Base-by-base conservation (phyloP, 306 rosid species). In the Lathyrus oleraceus region DNA sequence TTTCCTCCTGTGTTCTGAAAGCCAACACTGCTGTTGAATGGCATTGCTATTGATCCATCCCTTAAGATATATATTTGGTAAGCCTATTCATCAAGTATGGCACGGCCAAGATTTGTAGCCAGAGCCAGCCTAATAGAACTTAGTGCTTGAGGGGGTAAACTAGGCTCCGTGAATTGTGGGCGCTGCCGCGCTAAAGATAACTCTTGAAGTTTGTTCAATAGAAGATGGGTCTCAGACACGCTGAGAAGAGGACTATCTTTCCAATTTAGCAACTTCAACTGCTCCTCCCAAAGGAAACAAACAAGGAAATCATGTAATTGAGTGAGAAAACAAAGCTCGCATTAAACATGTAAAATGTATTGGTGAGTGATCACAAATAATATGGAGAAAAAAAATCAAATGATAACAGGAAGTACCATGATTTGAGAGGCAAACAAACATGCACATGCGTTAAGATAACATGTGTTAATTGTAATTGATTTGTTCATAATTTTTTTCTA, bases 71-170 rank as follows among this genome's bases (percentile, higher is more conserved):
- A 61, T 70, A 48, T 32, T 35, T 52, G 28, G 32, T 65, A n/a
- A 82, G 42, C 64, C 76, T 71, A 82, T 81, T 89, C 97, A 69
- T 85, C 90, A 66, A 91, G 85, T 67, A 89, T 85, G 28, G 95
- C 96, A 38, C 89, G 97, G 62, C 97, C 96, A 20, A 94, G 97
- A 77, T 87, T 88, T 48, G 88, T 80, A 6, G 97, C 97, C 23
- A 88, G 95, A 69, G 97, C 97, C 30, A 94, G 59, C 79, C 98
- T 87, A 38, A 88, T 88, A 58, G 88, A 84, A 48, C 83, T 65
- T 32, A 87, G 65, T 53, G 95, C 96, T 74, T 83, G 85, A 1
- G 79, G 20, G 20, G 96, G 88, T 72, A 88, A 78, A 70, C 74
- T 83, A 6, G 87, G 79, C 63, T 94, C 91, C 5, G 67, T 69